Evolutionary conservation across 768 basidiomycete genomes (phyloP).

Genomic region (Chalciporus chontae): DNA sequence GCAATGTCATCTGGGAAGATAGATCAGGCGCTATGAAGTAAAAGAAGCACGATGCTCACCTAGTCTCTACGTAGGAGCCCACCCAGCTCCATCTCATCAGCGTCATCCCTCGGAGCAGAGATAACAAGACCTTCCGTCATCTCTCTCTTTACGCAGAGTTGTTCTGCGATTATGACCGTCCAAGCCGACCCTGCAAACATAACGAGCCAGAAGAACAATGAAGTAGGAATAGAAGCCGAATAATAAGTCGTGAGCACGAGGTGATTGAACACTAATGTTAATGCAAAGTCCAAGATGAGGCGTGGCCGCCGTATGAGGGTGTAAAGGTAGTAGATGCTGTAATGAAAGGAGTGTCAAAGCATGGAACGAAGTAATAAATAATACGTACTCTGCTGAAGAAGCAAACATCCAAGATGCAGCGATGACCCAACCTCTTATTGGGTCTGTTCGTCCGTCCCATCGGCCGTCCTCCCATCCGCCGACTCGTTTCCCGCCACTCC

Average conservation of each 20-base stretch:
- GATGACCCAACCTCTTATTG: constrained; percentile 86
- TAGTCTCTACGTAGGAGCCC: constrained; percentile 53
- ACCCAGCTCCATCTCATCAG: constrained; percentile 55
- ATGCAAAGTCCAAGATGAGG: constrained; percentile 89
- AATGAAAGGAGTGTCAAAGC: constrained; percentile 9
- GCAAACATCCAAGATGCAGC: constrained; percentile 83
- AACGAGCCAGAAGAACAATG: constrained; percentile 89
- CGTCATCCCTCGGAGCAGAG: constrained; percentile 38
- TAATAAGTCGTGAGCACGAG: constrained; percentile 90
- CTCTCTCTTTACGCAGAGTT: constrained; percentile 86
- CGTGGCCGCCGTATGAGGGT: constrained; percentile 86
- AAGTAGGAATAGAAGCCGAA: constrained; percentile 66
- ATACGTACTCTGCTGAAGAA: constrained; percentile 78
- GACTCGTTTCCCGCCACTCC: constrained; percentile 77
- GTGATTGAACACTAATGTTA: constrained; percentile 91
- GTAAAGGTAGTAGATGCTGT: constrained; percentile 76
- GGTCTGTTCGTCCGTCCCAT: constrained; percentile 73
- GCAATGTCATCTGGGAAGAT: constrained; percentile 13
- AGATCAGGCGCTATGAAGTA: constrained; percentile 7
- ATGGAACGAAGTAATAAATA: constrained; percentile 2
- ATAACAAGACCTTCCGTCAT: constrained; percentile 81
- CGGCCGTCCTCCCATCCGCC: constrained; percentile 43
- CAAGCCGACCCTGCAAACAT: constrained; percentile 66
- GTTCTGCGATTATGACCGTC: constrained; percentile 82
- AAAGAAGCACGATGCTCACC: constrained; percentile 39